Evolutionary conservation across 2,329 filamentous ascomycete species (phyloP).

Genomic region (Ascochyta rabiei): DNA sequence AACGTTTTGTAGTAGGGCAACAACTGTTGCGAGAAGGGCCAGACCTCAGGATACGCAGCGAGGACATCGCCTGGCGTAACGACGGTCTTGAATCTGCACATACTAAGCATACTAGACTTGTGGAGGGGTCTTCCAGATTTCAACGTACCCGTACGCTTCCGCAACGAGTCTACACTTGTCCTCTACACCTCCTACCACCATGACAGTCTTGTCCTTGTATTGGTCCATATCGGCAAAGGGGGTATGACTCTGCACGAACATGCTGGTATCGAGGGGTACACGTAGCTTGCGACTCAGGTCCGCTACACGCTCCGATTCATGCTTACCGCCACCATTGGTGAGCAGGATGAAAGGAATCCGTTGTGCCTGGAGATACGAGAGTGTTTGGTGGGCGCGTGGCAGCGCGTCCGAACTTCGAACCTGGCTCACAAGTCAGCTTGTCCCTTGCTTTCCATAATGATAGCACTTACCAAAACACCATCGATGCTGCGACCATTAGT

Average conservation of each 20-base stretch:
- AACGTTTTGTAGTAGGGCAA: constrained; percentile 65
- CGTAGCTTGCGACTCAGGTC: constrained; percentile 72
- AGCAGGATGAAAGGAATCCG: constrained; percentile 90
- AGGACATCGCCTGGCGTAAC: constrained; percentile 87
- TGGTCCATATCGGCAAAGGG: constrained; percentile 74
- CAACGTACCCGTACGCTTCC: constrained; percentile 55
- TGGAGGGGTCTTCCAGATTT: neutral
- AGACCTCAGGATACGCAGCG: constrained; percentile 73
- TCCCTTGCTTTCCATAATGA: neutral
- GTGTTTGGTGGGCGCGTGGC: constrained; percentile 75
- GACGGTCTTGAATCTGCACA: constrained; percentile 64
- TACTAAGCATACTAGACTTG: constrained; percentile 2
- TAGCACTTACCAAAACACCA: constrained; percentile 79
- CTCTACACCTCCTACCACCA: constrained; percentile 56
- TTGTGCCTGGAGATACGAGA: constrained; percentile 74
- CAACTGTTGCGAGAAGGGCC: constrained; percentile 79
- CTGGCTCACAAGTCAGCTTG: neutral
- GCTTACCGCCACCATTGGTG: constrained; percentile 92
- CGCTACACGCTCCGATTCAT: constrained; percentile 73
- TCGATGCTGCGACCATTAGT: constrained; percentile 69
- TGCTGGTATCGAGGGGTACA: constrained; percentile 67
- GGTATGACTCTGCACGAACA: constrained; percentile 90
- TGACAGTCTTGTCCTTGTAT: constrained; percentile 59
- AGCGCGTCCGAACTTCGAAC: constrained; percentile 75
- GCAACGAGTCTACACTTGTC: constrained; percentile 73